phyloP scores from a whole-genome alignment of 345 rosid species.

The Heritiera fomes region DNA sequence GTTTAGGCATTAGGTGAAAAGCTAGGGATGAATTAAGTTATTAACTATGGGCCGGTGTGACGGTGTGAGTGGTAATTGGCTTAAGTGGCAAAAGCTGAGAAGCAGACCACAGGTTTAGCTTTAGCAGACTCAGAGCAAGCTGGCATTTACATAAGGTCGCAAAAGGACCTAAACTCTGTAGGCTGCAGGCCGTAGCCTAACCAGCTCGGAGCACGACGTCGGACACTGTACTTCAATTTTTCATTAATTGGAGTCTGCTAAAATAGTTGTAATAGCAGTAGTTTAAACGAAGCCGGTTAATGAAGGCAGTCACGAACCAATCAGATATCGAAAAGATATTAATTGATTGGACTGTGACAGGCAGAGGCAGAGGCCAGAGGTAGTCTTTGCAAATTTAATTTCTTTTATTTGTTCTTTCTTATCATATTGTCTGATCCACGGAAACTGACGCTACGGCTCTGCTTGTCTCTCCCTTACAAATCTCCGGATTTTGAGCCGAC shows the following conservation, averaged over 20 bases:
- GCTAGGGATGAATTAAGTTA: background rate
- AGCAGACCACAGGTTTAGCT: background rate
- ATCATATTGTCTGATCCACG: background rate
- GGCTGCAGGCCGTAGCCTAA: background rate
- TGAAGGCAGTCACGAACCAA: background rate
- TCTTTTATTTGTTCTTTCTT: background rate
- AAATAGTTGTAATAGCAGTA: background rate
- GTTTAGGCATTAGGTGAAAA: background rate
- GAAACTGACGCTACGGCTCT: background rate
- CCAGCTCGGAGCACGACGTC: background rate
- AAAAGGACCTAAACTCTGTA: background rate
- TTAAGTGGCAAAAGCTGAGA: background rate
- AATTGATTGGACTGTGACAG: background rate
- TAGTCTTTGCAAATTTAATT: background rate
- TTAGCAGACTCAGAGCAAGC: background rate
- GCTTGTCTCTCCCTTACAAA: constrained; percentile 10
- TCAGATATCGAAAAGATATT: background rate
- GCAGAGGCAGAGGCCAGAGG: background rate
- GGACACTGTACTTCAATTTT: background rate
- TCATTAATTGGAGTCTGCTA: background rate
- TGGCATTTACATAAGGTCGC: background rate
- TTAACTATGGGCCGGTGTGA: background rate
- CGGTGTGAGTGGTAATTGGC: too few relatives aligned
- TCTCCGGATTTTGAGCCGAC: constrained; percentile 29
- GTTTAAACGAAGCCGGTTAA: background rate